Evolutionary conservation across 2,329 filamentous ascomycete species (phyloP).

Genomic region (Aureobasidium sp.): DNA sequence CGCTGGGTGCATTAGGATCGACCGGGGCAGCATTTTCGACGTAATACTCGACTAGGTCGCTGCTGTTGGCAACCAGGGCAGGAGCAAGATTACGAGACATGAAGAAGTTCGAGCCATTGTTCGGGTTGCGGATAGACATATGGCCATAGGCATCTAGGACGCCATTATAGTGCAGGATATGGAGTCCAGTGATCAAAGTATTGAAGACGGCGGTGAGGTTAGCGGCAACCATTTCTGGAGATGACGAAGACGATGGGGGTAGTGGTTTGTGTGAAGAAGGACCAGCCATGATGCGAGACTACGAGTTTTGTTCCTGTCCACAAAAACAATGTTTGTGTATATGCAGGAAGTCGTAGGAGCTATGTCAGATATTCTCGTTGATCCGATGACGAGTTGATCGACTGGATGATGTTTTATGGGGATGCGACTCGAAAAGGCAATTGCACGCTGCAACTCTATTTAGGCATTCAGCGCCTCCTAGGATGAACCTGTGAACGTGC

Average conservation of each 20-base stretch:
- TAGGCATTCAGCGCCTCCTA: neutral
- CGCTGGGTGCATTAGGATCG: conserved; percentile 29
- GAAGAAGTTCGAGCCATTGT: conserved; percentile 37
- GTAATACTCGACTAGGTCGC: conserved; percentile 41
- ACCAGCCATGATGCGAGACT: neutral
- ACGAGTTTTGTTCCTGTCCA: neutral
- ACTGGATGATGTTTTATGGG: neutral
- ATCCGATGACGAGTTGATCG: neutral
- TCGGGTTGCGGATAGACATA: conserved; percentile 43
- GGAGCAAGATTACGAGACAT: conserved; percentile 41
- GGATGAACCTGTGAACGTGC: neutral
- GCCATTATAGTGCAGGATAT: conserved; percentile 44
- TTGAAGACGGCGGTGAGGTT: conserved; percentile 13
- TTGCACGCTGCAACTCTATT: neutral
- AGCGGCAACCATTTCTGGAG: conserved; percentile 10
- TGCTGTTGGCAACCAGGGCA: conserved; percentile 34
- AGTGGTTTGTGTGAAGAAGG: neutral
- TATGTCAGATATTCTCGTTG: neutral
- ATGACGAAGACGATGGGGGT: neutral
- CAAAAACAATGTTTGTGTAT: neutral
- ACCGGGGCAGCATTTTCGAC: conserved; percentile 35
- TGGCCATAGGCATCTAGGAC: conserved; percentile 49
- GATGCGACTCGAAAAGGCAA: neutral
- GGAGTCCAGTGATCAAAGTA: conserved; percentile 36
- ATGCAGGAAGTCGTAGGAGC: neutral